Evolutionary conservation across 1,139 yeast genomes (phyloP).

Genomic region (Taphrina sp.): DNA sequence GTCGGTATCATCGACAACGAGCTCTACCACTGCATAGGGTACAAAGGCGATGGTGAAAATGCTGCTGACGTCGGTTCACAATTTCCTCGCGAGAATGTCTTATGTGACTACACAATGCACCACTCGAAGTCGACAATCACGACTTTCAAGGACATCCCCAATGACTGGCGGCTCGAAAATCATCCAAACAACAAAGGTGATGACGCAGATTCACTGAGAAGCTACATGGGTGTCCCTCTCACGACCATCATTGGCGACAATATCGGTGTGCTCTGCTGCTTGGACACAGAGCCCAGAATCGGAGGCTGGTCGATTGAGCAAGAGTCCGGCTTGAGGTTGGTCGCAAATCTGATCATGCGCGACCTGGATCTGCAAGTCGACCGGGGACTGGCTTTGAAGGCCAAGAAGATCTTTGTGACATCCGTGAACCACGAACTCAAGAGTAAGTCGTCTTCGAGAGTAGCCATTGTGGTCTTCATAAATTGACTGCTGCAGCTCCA

Average conservation of each 20-base stretch:
- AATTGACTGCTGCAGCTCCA: slow-evolving; percentile 6
- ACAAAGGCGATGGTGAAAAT: background rate
- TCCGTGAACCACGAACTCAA: slow-evolving; percentile 17
- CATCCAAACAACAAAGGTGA: slow-evolving; percentile 17
- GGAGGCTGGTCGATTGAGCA: slow-evolving; percentile 4
- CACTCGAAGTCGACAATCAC: background rate
- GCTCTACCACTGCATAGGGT: background rate
- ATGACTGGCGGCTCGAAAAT: slow-evolving; percentile 4
- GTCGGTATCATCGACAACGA: slow-evolving; percentile 2
- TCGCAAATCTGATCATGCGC: slow-evolving; percentile 24
- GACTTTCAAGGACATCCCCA: slow-evolving; percentile 5
- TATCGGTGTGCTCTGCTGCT: slow-evolving; percentile 18
- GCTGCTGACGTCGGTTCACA: background rate
- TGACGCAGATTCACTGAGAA: slow-evolving; percentile 4
- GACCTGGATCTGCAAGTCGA: slow-evolving; percentile 27
- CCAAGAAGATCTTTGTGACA: slow-evolving; percentile 15
- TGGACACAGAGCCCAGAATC: slow-evolving; percentile 12
- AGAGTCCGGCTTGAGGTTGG: slow-evolving; percentile 2
- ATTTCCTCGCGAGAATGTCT: background rate
- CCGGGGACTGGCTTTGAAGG: slow-evolving; percentile 1
- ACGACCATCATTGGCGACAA: slow-evolving; percentile 17
- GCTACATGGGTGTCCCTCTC: slow-evolving; percentile 23
- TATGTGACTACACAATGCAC: slow-evolving; percentile 8
- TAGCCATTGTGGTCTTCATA: background rate
- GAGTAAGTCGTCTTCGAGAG: background rate